A percentile compares a stretch with the other conserved stretches of the same genome.
Evolutionary conservation across 2,329 filamentous ascomycete species (phyloP).

Genomic region (Lachnellula hyalina): DNA sequence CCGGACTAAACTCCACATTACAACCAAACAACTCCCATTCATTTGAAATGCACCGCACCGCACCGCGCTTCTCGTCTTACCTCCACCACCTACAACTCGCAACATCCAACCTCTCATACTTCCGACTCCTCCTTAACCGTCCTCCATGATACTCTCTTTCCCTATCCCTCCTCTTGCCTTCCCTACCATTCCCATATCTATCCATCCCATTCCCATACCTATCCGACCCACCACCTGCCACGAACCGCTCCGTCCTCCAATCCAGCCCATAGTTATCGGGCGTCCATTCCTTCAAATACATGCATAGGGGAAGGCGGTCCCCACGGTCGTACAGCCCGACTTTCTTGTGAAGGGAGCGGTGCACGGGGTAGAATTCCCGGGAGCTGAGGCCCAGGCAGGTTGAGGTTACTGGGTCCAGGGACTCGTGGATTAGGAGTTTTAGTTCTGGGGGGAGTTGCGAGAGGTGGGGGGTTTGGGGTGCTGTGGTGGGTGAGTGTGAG

Average conservation of each 20-base stretch:
- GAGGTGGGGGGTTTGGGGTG: not conserved
- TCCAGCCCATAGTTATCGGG: not conserved
- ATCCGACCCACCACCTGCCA: not conserved
- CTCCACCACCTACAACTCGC: not conserved
- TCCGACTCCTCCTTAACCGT: not conserved
- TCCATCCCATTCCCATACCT: not conserved
- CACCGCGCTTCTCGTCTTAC: not conserved
- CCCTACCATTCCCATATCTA: not conserved
- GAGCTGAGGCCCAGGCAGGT: not conserved
- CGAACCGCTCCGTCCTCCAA: not conserved
- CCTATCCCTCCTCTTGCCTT: not conserved
- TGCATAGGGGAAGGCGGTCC: not conserved
- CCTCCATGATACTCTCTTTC: not conserved
- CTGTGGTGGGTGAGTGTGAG: no score
- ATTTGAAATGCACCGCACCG: no score
- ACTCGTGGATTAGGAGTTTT: not conserved
- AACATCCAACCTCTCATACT: not conserved
- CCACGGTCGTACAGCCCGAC: not conserved
- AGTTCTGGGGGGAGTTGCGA: not conserved
- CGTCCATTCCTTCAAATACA: not conserved
- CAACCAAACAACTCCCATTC: no score
- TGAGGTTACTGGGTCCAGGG: not conserved
- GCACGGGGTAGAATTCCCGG: not conserved
- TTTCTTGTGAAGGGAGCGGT: not conserved
- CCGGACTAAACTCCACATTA: no score